phyloP scores from a whole-genome alignment of 164 flowering plant species.

The Liquidambar formosana region DNA sequence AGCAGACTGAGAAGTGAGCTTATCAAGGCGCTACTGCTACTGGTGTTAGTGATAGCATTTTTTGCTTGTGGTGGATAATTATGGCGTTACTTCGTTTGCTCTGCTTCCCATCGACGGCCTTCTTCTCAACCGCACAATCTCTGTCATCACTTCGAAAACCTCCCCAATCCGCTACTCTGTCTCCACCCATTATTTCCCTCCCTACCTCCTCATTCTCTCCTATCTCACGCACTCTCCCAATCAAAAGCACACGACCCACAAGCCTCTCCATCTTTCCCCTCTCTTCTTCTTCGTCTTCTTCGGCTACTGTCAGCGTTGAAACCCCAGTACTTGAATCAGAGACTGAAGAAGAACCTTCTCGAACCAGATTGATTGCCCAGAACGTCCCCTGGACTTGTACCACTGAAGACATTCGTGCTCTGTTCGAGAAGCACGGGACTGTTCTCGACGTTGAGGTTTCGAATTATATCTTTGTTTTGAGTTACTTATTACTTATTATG shows the following conservation, averaged over 20 bases:
- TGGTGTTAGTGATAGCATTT: no score
- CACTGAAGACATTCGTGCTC: constrained; percentile 53
- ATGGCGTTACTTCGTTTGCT: constrained; percentile 41
- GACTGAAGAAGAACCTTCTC: constrained; percentile 29
- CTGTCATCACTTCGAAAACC: constrained; percentile 13
- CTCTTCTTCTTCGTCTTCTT: constrained; percentile 23
- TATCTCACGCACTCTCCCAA: constrained; percentile 16
- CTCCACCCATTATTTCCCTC: constrained; percentile 7
- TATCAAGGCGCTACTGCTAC: no score
- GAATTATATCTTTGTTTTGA: background rate
- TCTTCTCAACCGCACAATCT: constrained; percentile 7
- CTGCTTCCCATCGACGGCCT: constrained; percentile 16
- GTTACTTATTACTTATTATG: background rate
- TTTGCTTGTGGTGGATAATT: background rate
- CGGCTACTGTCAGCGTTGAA: constrained; percentile 9
- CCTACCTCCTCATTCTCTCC: constrained; percentile 14
- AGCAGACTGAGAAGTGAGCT: no score
- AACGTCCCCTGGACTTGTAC: constrained; percentile 80
- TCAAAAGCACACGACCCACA: constrained; percentile 11
- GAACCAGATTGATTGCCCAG: constrained; percentile 62
- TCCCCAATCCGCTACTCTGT: constrained; percentile 9
- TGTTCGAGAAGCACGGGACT: constrained; percentile 70
- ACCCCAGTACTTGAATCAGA: constrained; percentile 13
- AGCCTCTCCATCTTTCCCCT: constrained; percentile 15
- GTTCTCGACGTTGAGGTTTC: constrained; percentile 74